Conservation (phyloP, 2,329 filamentous ascomycete species). For the Tricladium varicosporioides region DNA sequence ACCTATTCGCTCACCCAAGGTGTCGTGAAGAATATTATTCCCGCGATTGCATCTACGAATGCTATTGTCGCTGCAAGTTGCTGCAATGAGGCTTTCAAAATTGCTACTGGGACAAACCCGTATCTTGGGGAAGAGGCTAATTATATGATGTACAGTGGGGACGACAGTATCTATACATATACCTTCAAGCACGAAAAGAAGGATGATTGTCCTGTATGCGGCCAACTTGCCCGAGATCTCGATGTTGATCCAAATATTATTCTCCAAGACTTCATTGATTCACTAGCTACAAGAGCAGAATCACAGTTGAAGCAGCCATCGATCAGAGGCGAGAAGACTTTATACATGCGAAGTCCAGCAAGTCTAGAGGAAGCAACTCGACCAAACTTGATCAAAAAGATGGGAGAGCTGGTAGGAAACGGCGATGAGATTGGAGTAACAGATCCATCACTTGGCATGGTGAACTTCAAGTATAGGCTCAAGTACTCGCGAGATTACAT, state of each 20-base stretch:
- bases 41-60: conserved; percentile 96
- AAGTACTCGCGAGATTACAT: conserved; percentile 26
- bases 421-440: conserved; percentile 91
- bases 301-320: conserved; percentile 93
- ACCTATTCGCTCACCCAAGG: conserved; percentile 96
- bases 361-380: conserved; percentile 82
- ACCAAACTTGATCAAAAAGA: conserved; percentile 75
- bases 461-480: conserved; percentile 34
- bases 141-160: conserved; percentile 99
- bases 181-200: conserved; percentile 96
- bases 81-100: conserved; percentile 96
- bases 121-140: conserved; percentile 76
- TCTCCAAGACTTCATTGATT: conserved; percentile 81
- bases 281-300: conserved; percentile 78
- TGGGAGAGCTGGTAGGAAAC: conserved; percentile 72
- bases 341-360: conserved; percentile 86
- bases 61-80: conserved; percentile 93
- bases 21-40: conserved; percentile 99
- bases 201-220: conserved; percentile 91
- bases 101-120: conserved; percentile 79
- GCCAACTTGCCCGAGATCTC: conserved; percentile 75
- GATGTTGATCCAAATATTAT: conserved; percentile 69
- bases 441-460: conserved; percentile 75
- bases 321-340: conserved; percentile 76
- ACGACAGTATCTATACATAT: conserved; percentile 94